phyloP scores from a whole-genome alignment of 2,329 filamentous ascomycete genomes.

The Bimuria novae-zelandiae region DNA sequence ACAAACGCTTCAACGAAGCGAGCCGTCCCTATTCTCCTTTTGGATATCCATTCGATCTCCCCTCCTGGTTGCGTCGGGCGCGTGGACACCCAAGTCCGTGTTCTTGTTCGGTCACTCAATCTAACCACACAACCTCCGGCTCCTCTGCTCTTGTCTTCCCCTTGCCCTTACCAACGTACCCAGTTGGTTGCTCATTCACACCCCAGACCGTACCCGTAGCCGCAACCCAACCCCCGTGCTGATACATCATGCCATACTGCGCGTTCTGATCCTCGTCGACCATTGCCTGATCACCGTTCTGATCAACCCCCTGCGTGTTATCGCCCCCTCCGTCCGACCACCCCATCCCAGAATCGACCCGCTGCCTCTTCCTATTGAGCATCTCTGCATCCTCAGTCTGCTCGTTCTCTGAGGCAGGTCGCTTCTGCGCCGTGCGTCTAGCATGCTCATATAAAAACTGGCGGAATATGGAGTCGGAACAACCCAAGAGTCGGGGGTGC shows the following conservation, averaged over 20 bases:
- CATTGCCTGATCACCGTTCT: neutral
- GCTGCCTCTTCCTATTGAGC: neutral
- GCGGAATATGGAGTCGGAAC: conserved; percentile 42
- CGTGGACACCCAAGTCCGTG: no score
- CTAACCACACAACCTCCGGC: neutral
- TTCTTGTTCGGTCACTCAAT: neutral
- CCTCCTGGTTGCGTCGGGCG: no score
- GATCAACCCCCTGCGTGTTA: neutral
- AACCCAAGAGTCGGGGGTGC: conserved; percentile 39
- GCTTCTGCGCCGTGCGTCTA: neutral
- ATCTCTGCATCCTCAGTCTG: neutral
- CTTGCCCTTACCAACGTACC: neutral
- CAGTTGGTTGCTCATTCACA: neutral
- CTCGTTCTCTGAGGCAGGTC: neutral
- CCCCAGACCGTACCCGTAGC: neutral
- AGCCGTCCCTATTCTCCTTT: neutral
- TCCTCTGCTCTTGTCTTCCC: conserved; percentile 1
- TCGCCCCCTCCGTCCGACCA: neutral
- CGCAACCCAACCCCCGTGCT: neutral
- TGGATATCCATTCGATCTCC: neutral
- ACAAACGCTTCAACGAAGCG: neutral
- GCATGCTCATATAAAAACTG: conserved; percentile 29
- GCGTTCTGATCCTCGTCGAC: neutral
- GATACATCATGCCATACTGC: neutral
- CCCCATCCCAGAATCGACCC: conserved; percentile 5